These are phyloP conservation scores for Hypomyces perniciosus DNA, from an alignment of 2,329 filamentous ascomycete species.

Conservation along the genomic window DNA sequence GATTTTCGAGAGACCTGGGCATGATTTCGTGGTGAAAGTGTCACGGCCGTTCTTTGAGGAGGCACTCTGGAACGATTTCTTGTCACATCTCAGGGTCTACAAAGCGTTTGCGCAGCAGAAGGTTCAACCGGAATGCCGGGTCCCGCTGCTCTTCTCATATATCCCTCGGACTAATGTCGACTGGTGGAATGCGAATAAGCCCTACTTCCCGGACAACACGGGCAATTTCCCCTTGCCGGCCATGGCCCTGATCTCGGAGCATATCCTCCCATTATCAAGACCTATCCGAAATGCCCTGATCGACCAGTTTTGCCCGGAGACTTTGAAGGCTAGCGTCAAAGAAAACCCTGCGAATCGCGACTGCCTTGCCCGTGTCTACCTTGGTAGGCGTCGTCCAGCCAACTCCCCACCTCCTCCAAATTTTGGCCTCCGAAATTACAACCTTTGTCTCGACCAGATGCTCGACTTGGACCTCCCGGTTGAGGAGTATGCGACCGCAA, in stretches of 20 bases:
- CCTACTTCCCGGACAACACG: neutral
- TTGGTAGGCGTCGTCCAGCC: conserved; percentile 11
- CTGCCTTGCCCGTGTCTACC: conserved; percentile 17
- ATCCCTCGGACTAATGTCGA: too few species aligned
- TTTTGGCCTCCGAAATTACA: conserved; percentile 20
- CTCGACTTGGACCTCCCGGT: conserved; percentile 19
- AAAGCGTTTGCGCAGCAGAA: conserved; percentile 10
- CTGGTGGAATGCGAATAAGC: neutral
- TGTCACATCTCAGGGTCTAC: conserved; percentile 15
- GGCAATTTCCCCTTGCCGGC: conserved; percentile 16
- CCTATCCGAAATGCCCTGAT: conserved; percentile 18
- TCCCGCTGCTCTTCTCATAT: too few species aligned
- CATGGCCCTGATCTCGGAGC: conserved; percentile 17
- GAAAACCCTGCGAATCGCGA: conserved; percentile 15
- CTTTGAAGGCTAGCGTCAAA: neutral
- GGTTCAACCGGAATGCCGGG: too few species aligned
- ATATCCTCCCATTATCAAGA: conserved; percentile 21
- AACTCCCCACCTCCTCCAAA: conserved; percentile 10
- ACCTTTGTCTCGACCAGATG: conserved; percentile 19
- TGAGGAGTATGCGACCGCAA: too few species aligned
- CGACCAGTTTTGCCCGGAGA: conserved; percentile 14
- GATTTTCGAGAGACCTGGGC: conserved; percentile 17
- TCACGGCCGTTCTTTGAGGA: conserved; percentile 16
- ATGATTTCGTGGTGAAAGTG: conserved; percentile 18
- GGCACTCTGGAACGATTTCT: conserved; percentile 18